A percentile compares a stretch with the other conserved stretches of the same genome.
These are phyloP conservation scores for Russula virescens DNA, from an alignment of 768 basidiomycete species.

Conservation along the genomic window DNA sequence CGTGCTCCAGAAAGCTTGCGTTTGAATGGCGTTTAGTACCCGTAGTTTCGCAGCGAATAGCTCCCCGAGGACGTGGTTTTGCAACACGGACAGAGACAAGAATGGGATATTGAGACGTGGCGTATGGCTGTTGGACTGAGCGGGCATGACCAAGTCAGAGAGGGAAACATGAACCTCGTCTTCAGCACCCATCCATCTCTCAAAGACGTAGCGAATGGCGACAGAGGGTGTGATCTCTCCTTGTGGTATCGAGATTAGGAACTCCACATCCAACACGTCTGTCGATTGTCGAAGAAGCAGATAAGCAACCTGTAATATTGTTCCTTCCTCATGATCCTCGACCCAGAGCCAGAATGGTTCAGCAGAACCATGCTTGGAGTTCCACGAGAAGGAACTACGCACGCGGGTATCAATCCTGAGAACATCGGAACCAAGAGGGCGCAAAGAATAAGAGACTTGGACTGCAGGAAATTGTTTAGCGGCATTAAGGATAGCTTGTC, in stretches of 20 bases:
- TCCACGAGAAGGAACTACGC: slow-evolving; percentile 74
- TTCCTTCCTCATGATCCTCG: slow-evolving; percentile 76
- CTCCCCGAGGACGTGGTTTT: slow-evolving; percentile 41
- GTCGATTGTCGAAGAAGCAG: slow-evolving; percentile 67
- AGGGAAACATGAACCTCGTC: slow-evolving; percentile 61
- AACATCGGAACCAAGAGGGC: slow-evolving; percentile 79
- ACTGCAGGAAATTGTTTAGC: slow-evolving; percentile 82
- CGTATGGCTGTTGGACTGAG: slow-evolving; percentile 48
- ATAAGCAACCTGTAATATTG: slow-evolving; percentile 76
- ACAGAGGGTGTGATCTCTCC: slow-evolving; percentile 56
- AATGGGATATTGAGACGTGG: slow-evolving; percentile 70
- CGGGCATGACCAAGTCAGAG: slow-evolving; percentile 72
- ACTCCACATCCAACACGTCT: slow-evolving; percentile 56
- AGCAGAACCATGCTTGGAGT: slow-evolving; percentile 59
- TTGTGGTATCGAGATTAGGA: slow-evolving; percentile 69
- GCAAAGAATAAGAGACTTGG: slow-evolving; percentile 57
- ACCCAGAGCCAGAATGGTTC: slow-evolving; percentile 98
- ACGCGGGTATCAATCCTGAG: slow-evolving; percentile 68
- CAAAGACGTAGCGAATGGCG: slow-evolving; percentile 76
- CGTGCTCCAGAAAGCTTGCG: slow-evolving; percentile 81
- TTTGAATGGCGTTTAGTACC: slow-evolving; percentile 81
- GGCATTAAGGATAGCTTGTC: slow-evolving; percentile 67
- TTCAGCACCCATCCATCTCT: slow-evolving; percentile 91
- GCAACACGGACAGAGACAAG: slow-evolving; percentile 51
- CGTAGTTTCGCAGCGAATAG: slow-evolving; percentile 43